phyloP scores from a whole-genome alignment of 2,329 filamentous ascomycete genomes.

The Tolypocladium nubicola region DNA sequence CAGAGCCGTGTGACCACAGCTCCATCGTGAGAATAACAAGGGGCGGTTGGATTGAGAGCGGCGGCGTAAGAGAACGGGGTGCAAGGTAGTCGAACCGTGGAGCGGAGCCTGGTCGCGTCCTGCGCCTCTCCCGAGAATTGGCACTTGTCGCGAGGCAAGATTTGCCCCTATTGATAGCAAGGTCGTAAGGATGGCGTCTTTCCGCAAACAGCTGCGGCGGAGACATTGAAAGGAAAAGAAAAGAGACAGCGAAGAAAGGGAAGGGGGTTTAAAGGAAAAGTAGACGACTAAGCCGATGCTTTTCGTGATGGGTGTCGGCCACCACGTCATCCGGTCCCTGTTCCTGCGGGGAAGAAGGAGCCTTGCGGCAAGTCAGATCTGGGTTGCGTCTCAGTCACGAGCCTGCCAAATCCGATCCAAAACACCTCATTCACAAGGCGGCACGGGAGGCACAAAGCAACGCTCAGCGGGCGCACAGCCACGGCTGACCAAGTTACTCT shows the following conservation, averaged over 20 bases:
- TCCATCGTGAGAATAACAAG: neutral
- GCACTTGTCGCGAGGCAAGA: neutral
- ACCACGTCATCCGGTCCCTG: slow-evolving; percentile 33
- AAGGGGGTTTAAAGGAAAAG: slow-evolving; percentile 4
- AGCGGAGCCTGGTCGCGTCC: neutral
- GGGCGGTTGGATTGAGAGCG: neutral
- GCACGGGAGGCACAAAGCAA: slow-evolving; percentile 17
- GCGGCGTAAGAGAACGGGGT: neutral
- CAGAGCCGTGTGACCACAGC: slow-evolving; percentile 1
- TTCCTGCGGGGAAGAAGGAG: slow-evolving; percentile 38
- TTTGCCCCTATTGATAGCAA: neutral
- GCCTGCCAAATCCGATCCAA: slow-evolving; percentile 40
- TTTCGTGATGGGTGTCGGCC: slow-evolving; percentile 20
- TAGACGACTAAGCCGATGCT: slow-evolving; percentile 12
- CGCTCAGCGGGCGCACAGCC: slow-evolving; percentile 9
- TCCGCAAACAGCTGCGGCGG: slow-evolving; percentile 4
- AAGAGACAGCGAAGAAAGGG: slow-evolving; percentile 14
- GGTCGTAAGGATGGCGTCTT: neutral
- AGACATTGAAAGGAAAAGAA: slow-evolving; percentile 3
- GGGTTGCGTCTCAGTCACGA: slow-evolving; percentile 36
- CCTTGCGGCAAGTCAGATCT: slow-evolving; percentile 57
- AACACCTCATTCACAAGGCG: slow-evolving; percentile 18
- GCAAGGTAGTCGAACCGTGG: neutral
- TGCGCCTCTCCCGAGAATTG: neutral
- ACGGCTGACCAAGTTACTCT: slow-evolving; percentile 29